Conservation (phyloP, 1,284 basidiomycete genomes). For the Ganoderma multipileum region DNA sequence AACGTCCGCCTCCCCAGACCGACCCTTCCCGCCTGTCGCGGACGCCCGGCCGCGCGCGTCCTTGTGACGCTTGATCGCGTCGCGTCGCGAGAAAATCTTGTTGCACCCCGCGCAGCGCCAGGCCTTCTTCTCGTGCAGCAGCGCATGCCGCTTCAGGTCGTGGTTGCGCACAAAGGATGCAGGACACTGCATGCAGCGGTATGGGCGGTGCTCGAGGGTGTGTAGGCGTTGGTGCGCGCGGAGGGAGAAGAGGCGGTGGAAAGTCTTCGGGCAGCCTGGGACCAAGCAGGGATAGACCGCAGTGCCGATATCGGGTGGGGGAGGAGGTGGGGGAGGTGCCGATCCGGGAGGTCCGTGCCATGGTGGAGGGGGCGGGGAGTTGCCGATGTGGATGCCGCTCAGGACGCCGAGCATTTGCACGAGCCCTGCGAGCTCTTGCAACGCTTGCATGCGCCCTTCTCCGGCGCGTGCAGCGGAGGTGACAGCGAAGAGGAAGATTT, state of each 20-base stretch:
- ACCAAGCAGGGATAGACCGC: conserved; percentile 78
- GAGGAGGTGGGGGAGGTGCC: conserved; percentile 30
- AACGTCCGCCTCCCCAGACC: conserved; percentile 46
- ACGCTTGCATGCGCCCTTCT: conserved; percentile 53
- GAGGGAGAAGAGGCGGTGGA: conserved; percentile 69
- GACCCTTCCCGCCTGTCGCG: conserved; percentile 36
- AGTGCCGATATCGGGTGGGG: conserved; percentile 63
- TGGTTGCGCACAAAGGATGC: conserved; percentile 79
- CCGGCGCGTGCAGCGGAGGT: conserved; percentile 65
- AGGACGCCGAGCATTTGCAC: conserved; percentile 81
- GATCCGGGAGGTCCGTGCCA: conserved; percentile 37
- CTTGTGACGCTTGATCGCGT: conserved; percentile 79
- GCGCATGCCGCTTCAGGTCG: conserved; percentile 75
- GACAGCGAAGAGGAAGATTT: conserved; percentile 76
- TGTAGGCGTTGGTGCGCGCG: conserved; percentile 73
- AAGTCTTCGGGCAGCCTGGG: conserved; percentile 66
- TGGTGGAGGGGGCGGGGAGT: conserved; percentile 38
- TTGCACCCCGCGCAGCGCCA: conserved; percentile 76
- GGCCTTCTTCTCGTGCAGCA: conserved; percentile 70
- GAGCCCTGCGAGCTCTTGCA: conserved; percentile 77
- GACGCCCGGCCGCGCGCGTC: conserved; percentile 53
- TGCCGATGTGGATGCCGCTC: conserved; percentile 72
- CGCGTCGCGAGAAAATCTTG: conserved; percentile 75
- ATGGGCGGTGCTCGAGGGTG: conserved; percentile 63
- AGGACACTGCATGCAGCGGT: conserved; percentile 65